These are phyloP conservation scores for Albatrellus sp. DNA, from an alignment of 1,284 basidiomycete genomes.

Conservation along the genomic window DNA sequence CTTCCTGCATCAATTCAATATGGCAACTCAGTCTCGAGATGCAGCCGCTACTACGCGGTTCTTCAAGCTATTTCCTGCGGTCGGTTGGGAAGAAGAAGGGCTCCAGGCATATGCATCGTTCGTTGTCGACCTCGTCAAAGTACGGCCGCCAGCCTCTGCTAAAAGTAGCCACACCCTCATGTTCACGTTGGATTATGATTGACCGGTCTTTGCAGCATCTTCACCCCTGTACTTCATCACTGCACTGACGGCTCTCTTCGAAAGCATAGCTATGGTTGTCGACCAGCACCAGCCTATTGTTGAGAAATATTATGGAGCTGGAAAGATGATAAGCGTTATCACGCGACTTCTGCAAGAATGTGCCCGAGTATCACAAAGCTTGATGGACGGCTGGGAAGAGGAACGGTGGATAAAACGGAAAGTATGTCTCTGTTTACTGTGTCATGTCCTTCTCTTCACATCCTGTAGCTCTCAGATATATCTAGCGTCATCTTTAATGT, in stretches of 20 bases:
- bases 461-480: slow-evolving; percentile 19
- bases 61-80: slow-evolving; percentile 93
- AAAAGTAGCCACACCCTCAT: slow-evolving; percentile 47
- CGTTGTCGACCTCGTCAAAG: slow-evolving; percentile 81
- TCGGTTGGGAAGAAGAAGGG: slow-evolving; percentile 86
- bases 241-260: slow-evolving; percentile 81
- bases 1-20: slow-evolving; percentile 71
- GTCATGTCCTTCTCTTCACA: not conserved
- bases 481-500: slow-evolving; percentile 11
- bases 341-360: slow-evolving; percentile 74
- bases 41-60: slow-evolving; percentile 85
- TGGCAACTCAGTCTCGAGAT: slow-evolving; percentile 69
- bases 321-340: slow-evolving; percentile 79
- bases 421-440: slow-evolving; percentile 22
- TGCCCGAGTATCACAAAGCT: slow-evolving; percentile 67
- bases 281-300: slow-evolving; percentile 97
- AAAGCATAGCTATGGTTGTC: slow-evolving; percentile 90
- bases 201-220: slow-evolving; percentile 42
- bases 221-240: slow-evolving; percentile 85
- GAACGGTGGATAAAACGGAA: slow-evolving; percentile 68
- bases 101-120: slow-evolving; percentile 91
- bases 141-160: slow-evolving; percentile 60
- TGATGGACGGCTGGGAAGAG: slow-evolving; percentile 85
- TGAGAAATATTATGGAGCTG: slow-evolving; percentile 89
- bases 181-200: slow-evolving; percentile 4